These are phyloP conservation scores for Cyberlindnera lachancei DNA, from an alignment of 805 yeast species.

Conservation along the genomic window DNA sequence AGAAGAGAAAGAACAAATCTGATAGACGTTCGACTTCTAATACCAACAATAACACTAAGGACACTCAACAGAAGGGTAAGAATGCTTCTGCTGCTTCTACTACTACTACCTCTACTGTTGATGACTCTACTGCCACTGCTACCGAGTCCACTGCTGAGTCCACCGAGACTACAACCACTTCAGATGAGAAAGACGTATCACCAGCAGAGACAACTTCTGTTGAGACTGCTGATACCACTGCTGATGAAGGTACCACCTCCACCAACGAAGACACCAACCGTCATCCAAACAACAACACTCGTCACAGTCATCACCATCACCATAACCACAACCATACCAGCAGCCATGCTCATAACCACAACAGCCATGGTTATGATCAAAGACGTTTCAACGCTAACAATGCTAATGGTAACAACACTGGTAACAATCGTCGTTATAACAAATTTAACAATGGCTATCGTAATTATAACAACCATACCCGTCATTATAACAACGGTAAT, in stretches of 20 bases:
- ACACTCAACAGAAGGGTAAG: constrained; percentile 1
- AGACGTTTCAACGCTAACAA: constrained; percentile 9
- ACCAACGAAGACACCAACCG: constrained; percentile 4
- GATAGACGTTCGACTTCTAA: constrained; percentile 6
- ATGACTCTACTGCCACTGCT: background rate
- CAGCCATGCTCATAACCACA: constrained; percentile 3
- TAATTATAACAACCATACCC: constrained; percentile 1
- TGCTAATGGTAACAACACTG: constrained; percentile 6
- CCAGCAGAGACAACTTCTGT: no score
- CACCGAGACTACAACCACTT: background rate
- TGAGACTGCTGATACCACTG: no score
- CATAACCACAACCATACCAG: constrained; percentile 4
- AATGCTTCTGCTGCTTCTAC: background rate
- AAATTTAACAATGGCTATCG: no score
- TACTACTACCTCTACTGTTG: no score
- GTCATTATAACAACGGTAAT: constrained; percentile 6
- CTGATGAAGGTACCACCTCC: no score
- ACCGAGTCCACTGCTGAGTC: constrained; percentile 1
- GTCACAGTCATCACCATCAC: constrained; percentile 6
- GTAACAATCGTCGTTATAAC: constrained; percentile 9
- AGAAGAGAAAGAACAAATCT: constrained; percentile 21
- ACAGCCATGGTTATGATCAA: constrained; percentile 6
- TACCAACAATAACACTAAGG: constrained; percentile 5
- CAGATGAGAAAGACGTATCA: constrained; percentile 1
- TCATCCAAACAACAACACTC: constrained; percentile 4